Percentiles rank a stretch among this genome's conserved stretches.
These are phyloP conservation scores for Fomitopsis pinicola DNA, from an alignment of 1,284 basidiomycete species.

Conservation along the genomic window DNA sequence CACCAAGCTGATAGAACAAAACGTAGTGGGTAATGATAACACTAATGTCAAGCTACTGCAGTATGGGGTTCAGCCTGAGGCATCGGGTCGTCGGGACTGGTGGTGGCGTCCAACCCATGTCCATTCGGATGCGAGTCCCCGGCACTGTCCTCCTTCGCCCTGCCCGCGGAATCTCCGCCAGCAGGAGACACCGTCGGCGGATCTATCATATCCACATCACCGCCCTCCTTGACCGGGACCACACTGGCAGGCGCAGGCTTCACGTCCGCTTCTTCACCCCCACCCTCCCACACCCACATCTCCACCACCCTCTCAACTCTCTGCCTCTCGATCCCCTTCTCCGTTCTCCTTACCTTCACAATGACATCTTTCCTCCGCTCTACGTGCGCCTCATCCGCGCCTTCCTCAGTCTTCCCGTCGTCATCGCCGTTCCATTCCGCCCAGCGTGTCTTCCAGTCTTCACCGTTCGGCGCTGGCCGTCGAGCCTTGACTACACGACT, in stretches of 20 bases:
- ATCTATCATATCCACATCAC: conserved; percentile 5
- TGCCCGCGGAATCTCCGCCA: neutral
- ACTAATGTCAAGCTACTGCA: neutral
- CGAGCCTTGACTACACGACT: conserved; percentile 30
- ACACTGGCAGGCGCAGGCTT: neutral
- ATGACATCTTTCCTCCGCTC: conserved; percentile 45
- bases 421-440: conserved; percentile 25
- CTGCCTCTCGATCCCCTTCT: conserved; percentile 60
- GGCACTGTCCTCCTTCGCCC: neutral
- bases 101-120: conserved; percentile 3
- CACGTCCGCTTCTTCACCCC: neutral
- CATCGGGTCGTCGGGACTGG: neutral
- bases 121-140: neutral
- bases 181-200: neutral
- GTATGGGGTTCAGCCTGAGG: neutral
- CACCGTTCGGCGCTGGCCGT: conserved; percentile 29
- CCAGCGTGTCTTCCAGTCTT: conserved; percentile 35
- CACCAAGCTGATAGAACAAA: neutral
- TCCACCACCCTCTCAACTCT: conserved; percentile 64
- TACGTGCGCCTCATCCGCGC: conserved; percentile 41
- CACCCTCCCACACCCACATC: conserved; percentile 52
- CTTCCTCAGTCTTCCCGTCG: conserved; percentile 26
- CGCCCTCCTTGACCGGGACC: conserved; percentile 1
- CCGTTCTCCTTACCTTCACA: conserved; percentile 55
- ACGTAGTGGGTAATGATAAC: conserved; percentile 6